Percentiles rank a stretch among this genome's conserved stretches.
Evolutionary conservation across 768 basidiomycete genomes (phyloP).

Genomic region (Cystoderma amianthinum): DNA sequence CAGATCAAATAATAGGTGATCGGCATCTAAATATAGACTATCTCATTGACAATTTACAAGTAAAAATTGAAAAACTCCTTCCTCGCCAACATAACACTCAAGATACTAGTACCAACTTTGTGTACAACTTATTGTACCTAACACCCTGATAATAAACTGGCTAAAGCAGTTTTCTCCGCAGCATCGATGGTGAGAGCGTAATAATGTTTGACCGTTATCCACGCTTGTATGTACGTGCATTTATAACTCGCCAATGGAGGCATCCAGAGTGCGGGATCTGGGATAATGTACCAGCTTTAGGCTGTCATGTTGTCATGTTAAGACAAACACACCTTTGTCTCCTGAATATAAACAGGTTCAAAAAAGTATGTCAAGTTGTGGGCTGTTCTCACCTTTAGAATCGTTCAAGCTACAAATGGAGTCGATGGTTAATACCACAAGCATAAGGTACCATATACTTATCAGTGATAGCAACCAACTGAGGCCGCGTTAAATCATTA

Average conservation of each 20-base stretch:
- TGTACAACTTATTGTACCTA: no score
- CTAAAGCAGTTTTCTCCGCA: constrained; percentile 44
- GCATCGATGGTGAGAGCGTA: constrained; percentile 41
- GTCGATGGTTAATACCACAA: not conserved
- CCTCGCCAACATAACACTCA: no score
- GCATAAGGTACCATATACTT: constrained; percentile 13
- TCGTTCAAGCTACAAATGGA: constrained; percentile 28
- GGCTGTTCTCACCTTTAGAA: constrained; percentile 30
- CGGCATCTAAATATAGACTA: no score
- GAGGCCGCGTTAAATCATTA: constrained; percentile 47
- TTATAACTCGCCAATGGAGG: constrained; percentile 39
- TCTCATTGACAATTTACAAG: no score
- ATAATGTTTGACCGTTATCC: constrained; percentile 44
- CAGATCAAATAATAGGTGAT: no score
- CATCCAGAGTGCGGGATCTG: constrained; percentile 45
- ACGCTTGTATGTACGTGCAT: constrained; percentile 49
- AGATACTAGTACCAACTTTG: no score
- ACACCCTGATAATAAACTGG: constrained; percentile 28
- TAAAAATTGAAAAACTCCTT: no score
- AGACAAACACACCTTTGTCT: constrained; percentile 28
- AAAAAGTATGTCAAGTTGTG: constrained; percentile 1
- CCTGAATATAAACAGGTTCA: constrained; percentile 16
- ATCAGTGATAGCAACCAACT: constrained; percentile 40
- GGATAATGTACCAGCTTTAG: not conserved
- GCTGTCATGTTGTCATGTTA: not conserved